Evolutionary conservation across 345 rosid species (phyloP).

Genomic region (Eucalyptus sp.): DNA sequence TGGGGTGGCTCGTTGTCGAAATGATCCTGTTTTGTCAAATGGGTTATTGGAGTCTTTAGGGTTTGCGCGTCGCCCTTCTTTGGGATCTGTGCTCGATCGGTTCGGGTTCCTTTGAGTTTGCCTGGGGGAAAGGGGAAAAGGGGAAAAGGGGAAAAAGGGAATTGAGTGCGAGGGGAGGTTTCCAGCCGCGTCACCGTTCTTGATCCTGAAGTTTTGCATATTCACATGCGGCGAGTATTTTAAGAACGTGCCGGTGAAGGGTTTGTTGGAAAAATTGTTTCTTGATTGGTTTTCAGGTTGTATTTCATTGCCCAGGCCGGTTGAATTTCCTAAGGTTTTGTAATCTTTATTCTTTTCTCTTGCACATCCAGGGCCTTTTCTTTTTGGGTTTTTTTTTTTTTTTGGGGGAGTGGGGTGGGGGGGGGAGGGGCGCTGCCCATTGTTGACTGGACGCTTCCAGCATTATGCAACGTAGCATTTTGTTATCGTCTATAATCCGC

Average conservation of each 20-base stretch:
- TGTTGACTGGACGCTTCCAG: neutral
- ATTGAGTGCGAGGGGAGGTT: neutral
- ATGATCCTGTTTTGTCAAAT: neutral
- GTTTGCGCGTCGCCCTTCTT: neutral
- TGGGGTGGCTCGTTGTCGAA: neutral
- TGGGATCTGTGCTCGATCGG: neutral
- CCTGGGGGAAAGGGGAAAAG: neutral
- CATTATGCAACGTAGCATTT: neutral
- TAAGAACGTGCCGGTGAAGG: neutral
- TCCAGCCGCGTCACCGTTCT: neutral
- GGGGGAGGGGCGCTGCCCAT: neutral
- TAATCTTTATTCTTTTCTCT: neutral
- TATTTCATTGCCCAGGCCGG: neutral
- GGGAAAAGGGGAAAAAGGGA: neutral
- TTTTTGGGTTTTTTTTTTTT: neutral
- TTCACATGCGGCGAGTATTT: neutral
- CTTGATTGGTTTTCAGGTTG: neutral
- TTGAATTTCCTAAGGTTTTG: neutral
- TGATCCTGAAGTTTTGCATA: neutral
- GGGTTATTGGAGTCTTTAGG: neutral
- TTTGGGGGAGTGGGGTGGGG: no score
- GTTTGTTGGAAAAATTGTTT: neutral
- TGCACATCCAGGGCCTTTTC: neutral
- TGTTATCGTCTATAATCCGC: neutral
- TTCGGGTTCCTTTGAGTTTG: neutral